Base-by-base conservation (phyloP, 306 rosid genomes). In the Fagus crenata region DNA sequence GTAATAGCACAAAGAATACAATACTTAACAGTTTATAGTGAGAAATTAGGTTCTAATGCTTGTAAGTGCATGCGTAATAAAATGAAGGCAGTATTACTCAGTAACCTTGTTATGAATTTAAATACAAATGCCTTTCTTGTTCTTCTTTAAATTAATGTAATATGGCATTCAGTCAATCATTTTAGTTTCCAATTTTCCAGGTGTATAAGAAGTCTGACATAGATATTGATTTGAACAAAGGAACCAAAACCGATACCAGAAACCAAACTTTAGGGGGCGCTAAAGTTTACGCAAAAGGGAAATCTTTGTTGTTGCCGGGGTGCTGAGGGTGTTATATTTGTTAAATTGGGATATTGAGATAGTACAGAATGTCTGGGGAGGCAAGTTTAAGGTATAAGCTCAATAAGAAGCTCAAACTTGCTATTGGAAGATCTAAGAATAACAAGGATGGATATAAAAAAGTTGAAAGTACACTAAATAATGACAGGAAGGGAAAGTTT, bases 311-410 rank as follows among this genome's bases (percentile, higher is more conserved):
- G 69, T 35, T 63, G 41, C 42, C 9, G 1, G 42, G 69, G 69
- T 7, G 5, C 42, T 14, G 42, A 35, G 69, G 18, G 28, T 63
- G 32, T 65, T 18, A 3, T 65, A 37, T 33, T 33, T 60, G 67
- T 33, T 61, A 3, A 32, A 46, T 36, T 37, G 40, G 41, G 72
- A 22, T 75, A 5, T 17, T 51, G n/a, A 7, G 40, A n/a, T 11
- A 9, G 78, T 71, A 72, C 61, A 80, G 69, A 76, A 86, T 86
- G 90, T 81, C 82, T 73, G 77, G 56, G 49, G 86, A 75, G 58
- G 77, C 80, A 51, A 73, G 78, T 18, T 75, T 74, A 78, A 76
- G 80, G 77, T 53, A 12, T 53, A 83, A 74, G 84, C 74, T 83
- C 72, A 68, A 42, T 42, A 87, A 81, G 81, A 84, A 80, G 75